Percentiles rank a stretch among this genome's conserved stretches.
Conservation (phyloP, 192 early-diverging fungal species). For the Mortierella claussenii region DNA sequence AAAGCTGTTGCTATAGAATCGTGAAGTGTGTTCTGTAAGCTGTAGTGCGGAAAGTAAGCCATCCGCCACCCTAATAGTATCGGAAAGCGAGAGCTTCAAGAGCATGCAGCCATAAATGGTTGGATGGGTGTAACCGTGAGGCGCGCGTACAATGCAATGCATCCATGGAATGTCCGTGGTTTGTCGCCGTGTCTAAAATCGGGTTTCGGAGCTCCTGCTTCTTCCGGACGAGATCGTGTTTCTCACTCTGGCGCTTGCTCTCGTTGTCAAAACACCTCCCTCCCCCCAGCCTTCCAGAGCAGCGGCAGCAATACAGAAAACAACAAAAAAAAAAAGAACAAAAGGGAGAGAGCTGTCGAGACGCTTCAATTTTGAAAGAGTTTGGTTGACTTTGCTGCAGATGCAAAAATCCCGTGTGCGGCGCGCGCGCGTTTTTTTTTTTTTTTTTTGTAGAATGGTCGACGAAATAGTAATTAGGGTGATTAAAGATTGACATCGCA, state of each 20-base stretch:
- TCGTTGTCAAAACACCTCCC: too few species aligned
- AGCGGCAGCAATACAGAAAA: not conserved
- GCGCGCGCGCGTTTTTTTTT: too few species aligned
- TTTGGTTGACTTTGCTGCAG: not conserved
- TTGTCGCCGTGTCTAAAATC: constrained; percentile 1
- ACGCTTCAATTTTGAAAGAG: not conserved
- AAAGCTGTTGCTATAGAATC: not conserved
- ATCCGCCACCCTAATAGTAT: too few species aligned
- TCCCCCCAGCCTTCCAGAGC: too few species aligned
- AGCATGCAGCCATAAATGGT: too few species aligned
- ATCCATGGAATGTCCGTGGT: not conserved
- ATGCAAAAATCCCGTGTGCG: not conserved
- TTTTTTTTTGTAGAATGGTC: too few species aligned
- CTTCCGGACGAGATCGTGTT: constrained; percentile 16
- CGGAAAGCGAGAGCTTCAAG: too few species aligned
- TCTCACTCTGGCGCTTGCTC: too few species aligned
- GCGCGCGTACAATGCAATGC: not conserved
- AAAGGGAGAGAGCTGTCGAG: not conserved
- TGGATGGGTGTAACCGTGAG: not conserved
- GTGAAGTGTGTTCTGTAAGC: not conserved
- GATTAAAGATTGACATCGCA: too few species aligned
- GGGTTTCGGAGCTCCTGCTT: constrained; percentile 41
- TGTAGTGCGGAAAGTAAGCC: too few species aligned
- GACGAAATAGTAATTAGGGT: too few species aligned
- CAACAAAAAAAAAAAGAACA: not conserved